Conservation (phyloP, 495 filamentous ascomycete species). For the Margaritispora aquatica region DNA sequence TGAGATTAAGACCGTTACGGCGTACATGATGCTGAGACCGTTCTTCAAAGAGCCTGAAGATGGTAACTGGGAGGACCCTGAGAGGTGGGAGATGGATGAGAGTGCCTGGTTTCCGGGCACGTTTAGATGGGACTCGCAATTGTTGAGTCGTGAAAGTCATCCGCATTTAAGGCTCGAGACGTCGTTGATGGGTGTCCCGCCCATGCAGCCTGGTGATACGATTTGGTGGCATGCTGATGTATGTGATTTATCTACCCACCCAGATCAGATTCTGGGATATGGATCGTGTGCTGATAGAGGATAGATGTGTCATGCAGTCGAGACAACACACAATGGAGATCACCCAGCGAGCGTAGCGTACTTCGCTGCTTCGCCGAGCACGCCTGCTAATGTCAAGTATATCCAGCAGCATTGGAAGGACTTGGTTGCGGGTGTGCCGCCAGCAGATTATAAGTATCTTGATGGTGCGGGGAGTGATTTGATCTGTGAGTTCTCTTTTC, state of each 20-base stretch:
- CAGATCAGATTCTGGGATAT: neutral
- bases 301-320: conserved; percentile 20
- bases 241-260: neutral
- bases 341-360: conserved; percentile 14
- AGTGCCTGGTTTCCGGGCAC: conserved; percentile 19
- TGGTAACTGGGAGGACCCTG: conserved; percentile 10
- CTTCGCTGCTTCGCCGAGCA: conserved; percentile 15
- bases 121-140: conserved; percentile 9
- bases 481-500: neutral
- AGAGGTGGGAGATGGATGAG: conserved; percentile 18
- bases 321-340: conserved; percentile 13
- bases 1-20: conserved; percentile 13
- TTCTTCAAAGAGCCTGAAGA: conserved; percentile 15
- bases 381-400: conserved; percentile 12
- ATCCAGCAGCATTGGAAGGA: conserved; percentile 2
- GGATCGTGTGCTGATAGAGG: neutral
- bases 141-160: conserved; percentile 10
- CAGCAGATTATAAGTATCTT: conserved; percentile 3
- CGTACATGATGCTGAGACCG: conserved; percentile 19
- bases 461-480: neutral
- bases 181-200: conserved; percentile 13
- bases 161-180: conserved; percentile 16
- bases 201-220: conserved; percentile 17
- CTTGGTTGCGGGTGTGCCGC: conserved; percentile 2
- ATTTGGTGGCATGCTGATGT: conserved; percentile 24